Conservation (phyloP, 257 asterid species). For the Plectranthus barbatus region DNA sequence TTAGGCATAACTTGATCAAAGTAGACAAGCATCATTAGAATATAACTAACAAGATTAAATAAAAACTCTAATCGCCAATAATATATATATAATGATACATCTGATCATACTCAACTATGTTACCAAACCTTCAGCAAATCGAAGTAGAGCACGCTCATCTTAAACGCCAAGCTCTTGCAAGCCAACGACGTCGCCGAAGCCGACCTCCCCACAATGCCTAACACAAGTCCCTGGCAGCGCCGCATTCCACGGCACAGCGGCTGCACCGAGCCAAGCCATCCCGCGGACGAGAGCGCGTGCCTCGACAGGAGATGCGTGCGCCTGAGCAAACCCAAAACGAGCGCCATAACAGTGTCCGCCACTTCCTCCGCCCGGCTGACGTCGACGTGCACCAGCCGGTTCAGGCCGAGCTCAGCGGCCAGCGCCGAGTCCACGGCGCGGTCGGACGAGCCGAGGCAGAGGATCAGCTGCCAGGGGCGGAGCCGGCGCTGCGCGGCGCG, state of each 20-base stretch:
- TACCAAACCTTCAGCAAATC: slow-evolving; percentile 69
- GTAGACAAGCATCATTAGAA: not conserved
- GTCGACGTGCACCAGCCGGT: slow-evolving; percentile 77
- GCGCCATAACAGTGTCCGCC: slow-evolving; percentile 97
- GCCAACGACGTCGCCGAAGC: slow-evolving; percentile 90
- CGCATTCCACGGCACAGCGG: slow-evolving; percentile 93
- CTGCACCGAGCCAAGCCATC: slow-evolving; percentile 99
- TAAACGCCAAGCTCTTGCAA: slow-evolving; percentile 83
- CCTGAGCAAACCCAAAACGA: slow-evolving; percentile 72
- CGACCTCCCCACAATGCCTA: slow-evolving; percentile 96
- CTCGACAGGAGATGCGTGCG: slow-evolving; percentile 92
- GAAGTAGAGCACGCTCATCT: slow-evolving; percentile 89
- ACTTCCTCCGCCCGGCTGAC: slow-evolving; percentile 96
- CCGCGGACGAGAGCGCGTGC: slow-evolving; percentile 84
- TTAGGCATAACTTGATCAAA: not conserved
- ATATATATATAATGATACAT: not conserved
- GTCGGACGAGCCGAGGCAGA: slow-evolving; percentile 95
- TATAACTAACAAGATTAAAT: not conserved
- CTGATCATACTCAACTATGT: not conserved
- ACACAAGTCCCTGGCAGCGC: slow-evolving; percentile 52
- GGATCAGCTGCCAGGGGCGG: slow-evolving; percentile 88
- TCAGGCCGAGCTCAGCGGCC: slow-evolving; percentile 74
- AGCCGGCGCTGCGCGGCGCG: slow-evolving; percentile 99
- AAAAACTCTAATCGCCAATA: not conserved
- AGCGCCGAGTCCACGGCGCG: slow-evolving; percentile 82